These are phyloP conservation scores for Xylaria sp. DNA, from an alignment of 2,329 filamentous ascomycete genomes.

Conservation along the genomic window DNA sequence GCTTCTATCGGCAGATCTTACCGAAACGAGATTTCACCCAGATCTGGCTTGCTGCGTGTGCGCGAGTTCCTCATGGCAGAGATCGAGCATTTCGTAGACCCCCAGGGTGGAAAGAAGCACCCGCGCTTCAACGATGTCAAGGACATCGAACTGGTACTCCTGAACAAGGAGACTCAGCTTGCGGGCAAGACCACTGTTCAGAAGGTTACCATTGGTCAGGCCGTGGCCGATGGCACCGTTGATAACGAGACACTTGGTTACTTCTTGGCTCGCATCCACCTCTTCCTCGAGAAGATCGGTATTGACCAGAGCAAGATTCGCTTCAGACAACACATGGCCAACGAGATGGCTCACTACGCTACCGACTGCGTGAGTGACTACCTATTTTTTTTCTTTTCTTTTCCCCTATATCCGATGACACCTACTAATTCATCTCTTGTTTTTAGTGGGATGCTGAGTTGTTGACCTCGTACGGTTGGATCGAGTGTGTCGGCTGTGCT, in stretches of 20 bases:
- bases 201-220: constrained; percentile 75
- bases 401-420: neutral
- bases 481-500: constrained; percentile 96
- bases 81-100: constrained; percentile 95
- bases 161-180: constrained; percentile 81
- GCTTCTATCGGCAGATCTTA: constrained; percentile 97
- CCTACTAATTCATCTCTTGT: constrained; percentile 2
- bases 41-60: constrained; percentile 84
- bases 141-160: constrained; percentile 73
- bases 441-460: constrained; percentile 82
- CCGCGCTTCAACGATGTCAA: constrained; percentile 79
- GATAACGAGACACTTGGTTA: constrained; percentile 98
- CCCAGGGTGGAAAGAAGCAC: constrained; percentile 91
- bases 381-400: neutral
- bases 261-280: constrained; percentile 88
- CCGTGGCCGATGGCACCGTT: constrained; percentile 74
- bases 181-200: constrained; percentile 73
- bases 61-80: constrained; percentile 98
- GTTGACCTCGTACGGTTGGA: constrained; percentile 88
- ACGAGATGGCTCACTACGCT: constrained; percentile 69
- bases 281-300: constrained; percentile 84
- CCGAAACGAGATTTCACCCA: constrained; percentile 94
- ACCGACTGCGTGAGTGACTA: constrained; percentile 60
- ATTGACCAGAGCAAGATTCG: constrained; percentile 83
- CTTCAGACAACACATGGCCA: constrained; percentile 89